A percentile compares a stretch with the other conserved stretches of the same genome.
Conservation (phyloP, 2,329 filamentous ascomycete species). For the Talaromyces sp. region DNA sequence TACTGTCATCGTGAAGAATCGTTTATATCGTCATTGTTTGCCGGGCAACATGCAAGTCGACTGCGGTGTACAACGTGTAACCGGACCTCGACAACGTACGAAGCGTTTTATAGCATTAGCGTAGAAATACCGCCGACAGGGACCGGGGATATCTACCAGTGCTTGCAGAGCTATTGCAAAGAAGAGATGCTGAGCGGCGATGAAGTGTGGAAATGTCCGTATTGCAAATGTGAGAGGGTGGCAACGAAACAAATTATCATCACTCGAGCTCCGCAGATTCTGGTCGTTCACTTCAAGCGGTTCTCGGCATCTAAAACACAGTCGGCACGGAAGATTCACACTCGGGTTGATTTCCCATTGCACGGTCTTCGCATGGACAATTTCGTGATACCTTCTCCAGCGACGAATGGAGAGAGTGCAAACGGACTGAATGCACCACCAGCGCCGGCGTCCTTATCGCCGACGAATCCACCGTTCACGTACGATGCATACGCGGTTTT, state of each 20-base stretch:
- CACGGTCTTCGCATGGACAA: constrained; percentile 59
- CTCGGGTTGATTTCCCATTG: constrained; percentile 70
- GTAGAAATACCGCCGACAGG: constrained; percentile 62
- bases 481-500: constrained; percentile 88
- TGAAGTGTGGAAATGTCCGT: constrained; percentile 65
- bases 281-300: constrained; percentile 72
- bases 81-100: constrained; percentile 60
- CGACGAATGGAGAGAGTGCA: constrained; percentile 20
- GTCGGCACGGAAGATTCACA: constrained; percentile 61
- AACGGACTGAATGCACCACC: constrained; percentile 53
- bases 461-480: constrained; percentile 51
- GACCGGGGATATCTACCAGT: constrained; percentile 57
- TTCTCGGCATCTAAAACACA: constrained; percentile 55
- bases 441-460: constrained; percentile 45
- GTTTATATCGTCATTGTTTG: constrained; percentile 75
- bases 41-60: constrained; percentile 60
- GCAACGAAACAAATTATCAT: constrained; percentile 67
- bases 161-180: constrained; percentile 63
- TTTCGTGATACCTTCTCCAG: constrained; percentile 50
- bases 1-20: constrained; percentile 66
- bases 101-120: constrained; percentile 65
- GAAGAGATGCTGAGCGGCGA: constrained; percentile 64
- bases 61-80: constrained; percentile 57
- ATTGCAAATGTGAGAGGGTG: constrained; percentile 62
- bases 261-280: constrained; percentile 69